phyloP scores from a whole-genome alignment of 495 filamentous ascomycete species.

The Penicillium goetzii region DNA sequence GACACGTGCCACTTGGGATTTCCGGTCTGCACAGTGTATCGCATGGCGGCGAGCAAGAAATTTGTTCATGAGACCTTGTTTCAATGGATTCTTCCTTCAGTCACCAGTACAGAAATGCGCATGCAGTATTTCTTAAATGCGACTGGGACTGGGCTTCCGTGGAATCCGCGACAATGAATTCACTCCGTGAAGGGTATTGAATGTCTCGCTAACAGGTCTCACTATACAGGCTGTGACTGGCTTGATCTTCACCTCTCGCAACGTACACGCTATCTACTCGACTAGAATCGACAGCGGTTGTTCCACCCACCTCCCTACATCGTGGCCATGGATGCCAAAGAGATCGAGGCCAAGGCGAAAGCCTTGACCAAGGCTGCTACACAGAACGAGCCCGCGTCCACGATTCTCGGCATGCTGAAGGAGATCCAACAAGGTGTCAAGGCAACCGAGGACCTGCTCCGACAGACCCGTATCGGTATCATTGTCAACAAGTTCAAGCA shows the following conservation, averaged over 20 bases:
- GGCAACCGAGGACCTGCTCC: constrained; percentile 81
- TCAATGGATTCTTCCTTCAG: not conserved
- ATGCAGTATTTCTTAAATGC: not conserved
- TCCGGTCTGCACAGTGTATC: not conserved
- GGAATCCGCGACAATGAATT: not conserved
- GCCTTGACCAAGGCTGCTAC: constrained; percentile 75
- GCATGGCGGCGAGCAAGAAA: constrained; percentile 9
- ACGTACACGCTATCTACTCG: not conserved
- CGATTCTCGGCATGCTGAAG: constrained; percentile 70
- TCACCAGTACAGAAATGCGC: not conserved
- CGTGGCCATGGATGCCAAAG: constrained; percentile 74
- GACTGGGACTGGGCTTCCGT: not conserved
- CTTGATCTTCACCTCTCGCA: not conserved
- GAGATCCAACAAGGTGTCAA: constrained; percentile 74
- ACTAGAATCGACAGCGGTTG: not conserved
- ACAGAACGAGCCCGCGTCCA: constrained; percentile 65
- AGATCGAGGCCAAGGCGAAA: constrained; percentile 72
- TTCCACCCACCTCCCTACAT: constrained; percentile 8
- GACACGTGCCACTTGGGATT: constrained; percentile 16
- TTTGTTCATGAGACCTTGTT: not conserved
- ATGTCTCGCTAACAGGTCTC: not conserved
- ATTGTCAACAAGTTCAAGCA: constrained; percentile 81
- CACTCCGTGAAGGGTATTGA: not conserved
- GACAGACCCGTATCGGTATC: constrained; percentile 89
- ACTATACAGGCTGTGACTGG: constrained; percentile 9